Conservation (phyloP, 164 flowering plant genomes). For the Vitis labrusca region DNA sequence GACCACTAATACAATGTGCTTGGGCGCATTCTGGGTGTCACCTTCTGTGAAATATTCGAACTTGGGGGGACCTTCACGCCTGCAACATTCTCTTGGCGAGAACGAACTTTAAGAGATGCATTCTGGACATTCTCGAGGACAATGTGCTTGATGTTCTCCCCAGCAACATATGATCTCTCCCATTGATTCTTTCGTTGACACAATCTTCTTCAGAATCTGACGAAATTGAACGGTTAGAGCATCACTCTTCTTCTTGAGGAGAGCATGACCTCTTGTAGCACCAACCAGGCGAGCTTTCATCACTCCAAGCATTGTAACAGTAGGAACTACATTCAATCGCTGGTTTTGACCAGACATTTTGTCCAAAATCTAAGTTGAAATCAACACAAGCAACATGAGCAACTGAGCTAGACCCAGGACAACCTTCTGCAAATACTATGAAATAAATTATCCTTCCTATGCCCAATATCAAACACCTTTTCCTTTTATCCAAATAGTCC, state of each 20-base stretch:
- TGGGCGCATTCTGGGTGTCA: conserved; percentile 67
- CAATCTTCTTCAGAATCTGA: conserved; percentile 84
- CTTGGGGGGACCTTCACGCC: conserved; percentile 88
- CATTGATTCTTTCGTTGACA: conserved; percentile 85
- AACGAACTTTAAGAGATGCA: conserved; percentile 81
- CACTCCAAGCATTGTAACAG: conserved; percentile 87
- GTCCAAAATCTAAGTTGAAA: conserved; percentile 12
- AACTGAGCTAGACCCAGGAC: too few species aligned
- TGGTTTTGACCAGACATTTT: conserved; percentile 87
- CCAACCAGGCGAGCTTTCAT: conserved; percentile 90
- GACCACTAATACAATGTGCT: too few species aligned
- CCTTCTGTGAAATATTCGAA: conserved; percentile 86
- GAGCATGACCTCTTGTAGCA: conserved; percentile 96
- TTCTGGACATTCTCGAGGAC: conserved; percentile 80
- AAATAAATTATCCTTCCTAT: too few species aligned
- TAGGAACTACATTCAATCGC: conserved; percentile 89
- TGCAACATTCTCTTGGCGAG: conserved; percentile 82
- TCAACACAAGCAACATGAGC: too few species aligned
- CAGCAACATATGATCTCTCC: conserved; percentile 92
- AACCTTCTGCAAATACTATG: too few species aligned
- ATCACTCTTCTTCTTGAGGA: conserved; percentile 95
- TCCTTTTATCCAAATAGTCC: too few species aligned
- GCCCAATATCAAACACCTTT: too few species aligned
- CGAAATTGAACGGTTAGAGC: conserved; percentile 93
- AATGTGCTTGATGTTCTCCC: conserved; percentile 83